These are phyloP conservation scores for Pythium pectinolyticum DNA, from an alignment of 352 stramenopile species.

Conservation along the genomic window DNA sequence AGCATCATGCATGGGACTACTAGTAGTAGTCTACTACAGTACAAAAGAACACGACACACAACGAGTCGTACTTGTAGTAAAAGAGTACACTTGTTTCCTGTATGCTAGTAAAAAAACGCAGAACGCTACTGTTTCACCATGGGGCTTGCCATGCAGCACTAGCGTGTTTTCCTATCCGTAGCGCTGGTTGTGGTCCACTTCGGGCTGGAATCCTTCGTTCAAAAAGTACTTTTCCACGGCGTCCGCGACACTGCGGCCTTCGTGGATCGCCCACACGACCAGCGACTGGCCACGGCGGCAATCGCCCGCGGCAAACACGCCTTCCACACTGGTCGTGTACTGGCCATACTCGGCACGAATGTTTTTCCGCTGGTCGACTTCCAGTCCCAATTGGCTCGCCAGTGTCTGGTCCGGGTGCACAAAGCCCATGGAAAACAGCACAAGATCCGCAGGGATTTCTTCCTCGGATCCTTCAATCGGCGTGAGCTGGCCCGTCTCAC, in stretches of 20 bases:
- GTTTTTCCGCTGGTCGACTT: conserved; percentile 95
- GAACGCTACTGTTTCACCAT: no score
- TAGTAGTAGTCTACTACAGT: no score
- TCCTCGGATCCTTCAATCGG: conserved; percentile 88
- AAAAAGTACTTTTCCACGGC: conserved; percentile 84
- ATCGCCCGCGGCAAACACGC: conserved; percentile 97
- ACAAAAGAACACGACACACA: no score
- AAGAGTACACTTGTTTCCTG: no score
- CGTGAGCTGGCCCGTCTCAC: conserved; percentile 71
- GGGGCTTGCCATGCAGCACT: no score
- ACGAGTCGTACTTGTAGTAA: no score
- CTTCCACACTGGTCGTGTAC: conserved; percentile 93
- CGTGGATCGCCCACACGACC: conserved; percentile 98
- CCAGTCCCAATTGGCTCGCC: conserved; percentile 84
- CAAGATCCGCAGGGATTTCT: conserved; percentile 93
- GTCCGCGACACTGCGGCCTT: conserved; percentile 93
- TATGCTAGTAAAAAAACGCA: no score
- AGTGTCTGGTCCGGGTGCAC: conserved; percentile 92
- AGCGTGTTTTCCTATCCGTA: no score
- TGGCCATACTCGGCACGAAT: conserved; percentile 92
- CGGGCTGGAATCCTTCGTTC: conserved; percentile 70
- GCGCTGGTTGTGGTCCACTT: conserved; percentile 81
- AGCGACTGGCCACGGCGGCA: conserved; percentile 96
- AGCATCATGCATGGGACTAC: no score
- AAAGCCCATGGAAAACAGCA: conserved; percentile 98